Evolutionary conservation across 306 rosid genomes (phyloP).

Genomic region (Heteromeles arbutifolia): DNA sequence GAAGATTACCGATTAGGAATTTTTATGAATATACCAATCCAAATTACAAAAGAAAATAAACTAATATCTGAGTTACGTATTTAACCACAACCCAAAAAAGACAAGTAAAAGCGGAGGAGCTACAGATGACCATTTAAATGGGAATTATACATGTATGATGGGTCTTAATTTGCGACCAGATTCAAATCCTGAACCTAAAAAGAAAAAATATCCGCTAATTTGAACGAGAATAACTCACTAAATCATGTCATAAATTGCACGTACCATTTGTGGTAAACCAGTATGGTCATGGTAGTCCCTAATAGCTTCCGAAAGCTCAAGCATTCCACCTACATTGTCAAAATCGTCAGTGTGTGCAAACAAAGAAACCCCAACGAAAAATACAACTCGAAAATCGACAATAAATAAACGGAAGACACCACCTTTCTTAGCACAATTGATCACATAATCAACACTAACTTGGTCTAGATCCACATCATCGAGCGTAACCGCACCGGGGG

Average conservation of each 20-base stretch:
- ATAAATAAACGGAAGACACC: not conserved
- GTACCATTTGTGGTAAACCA: conserved; percentile 84
- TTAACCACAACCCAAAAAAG: not conserved
- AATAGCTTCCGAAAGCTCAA: conserved; percentile 94
- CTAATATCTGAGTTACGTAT: not conserved
- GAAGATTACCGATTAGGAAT: not conserved
- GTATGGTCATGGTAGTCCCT: conserved; percentile 91
- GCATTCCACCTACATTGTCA: conserved; percentile 61
- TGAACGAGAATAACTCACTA: not conserved
- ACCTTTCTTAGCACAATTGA: conserved; percentile 87
- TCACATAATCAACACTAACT: conserved; percentile 91
- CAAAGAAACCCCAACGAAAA: not conserved
- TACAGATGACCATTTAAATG: not conserved
- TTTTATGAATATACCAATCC: not conserved
- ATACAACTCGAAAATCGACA: not conserved
- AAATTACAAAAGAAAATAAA: not conserved
- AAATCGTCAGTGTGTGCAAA: conserved; percentile 3
- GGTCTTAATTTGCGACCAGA: not conserved
- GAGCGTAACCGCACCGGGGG: conserved; percentile 93
- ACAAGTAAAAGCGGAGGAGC: not conserved
- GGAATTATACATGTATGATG: not conserved
- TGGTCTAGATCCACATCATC: conserved; percentile 98
- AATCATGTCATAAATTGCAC: not conserved
- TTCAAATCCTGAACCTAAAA: not conserved
- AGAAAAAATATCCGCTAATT: not conserved